Percentiles rank a stretch among this genome's conserved stretches.
phyloP scores from a whole-genome alignment of 2,329 filamentous ascomycete genomes.

The Paraphaeosphaeria minitans region DNA sequence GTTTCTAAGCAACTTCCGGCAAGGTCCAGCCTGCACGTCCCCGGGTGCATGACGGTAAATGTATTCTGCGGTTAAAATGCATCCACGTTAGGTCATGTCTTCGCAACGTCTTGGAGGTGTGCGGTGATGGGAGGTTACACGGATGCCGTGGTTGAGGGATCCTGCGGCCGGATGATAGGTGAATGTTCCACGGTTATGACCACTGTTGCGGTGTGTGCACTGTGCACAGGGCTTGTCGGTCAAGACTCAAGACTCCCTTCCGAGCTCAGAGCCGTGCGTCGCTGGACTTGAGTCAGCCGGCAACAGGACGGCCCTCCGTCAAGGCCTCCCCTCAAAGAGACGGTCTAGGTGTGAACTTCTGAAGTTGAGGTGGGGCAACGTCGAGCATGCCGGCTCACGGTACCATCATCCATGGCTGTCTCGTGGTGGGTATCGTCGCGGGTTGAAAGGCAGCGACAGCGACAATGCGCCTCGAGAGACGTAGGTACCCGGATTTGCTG shows the following conservation, averaged over 20 bases:
- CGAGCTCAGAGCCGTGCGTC: slow-evolving; percentile 2
- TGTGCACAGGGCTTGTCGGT: slow-evolving; percentile 6
- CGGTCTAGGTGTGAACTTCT: slow-evolving; percentile 5
- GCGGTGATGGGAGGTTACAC: neutral
- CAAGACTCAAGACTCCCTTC: slow-evolving; percentile 4
- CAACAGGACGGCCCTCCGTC: neutral
- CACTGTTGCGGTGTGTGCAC: neutral
- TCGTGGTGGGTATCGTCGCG: slow-evolving; percentile 2
- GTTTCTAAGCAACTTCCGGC: slow-evolving; percentile 1
- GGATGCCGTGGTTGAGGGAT: neutral
- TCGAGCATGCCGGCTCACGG: neutral
- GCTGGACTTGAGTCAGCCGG: slow-evolving; percentile 4
- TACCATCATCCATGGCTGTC: neutral
- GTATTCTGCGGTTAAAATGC: neutral
- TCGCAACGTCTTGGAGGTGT: neutral
- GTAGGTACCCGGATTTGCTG: neutral
- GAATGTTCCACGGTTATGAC: neutral
- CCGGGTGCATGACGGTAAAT: neutral
- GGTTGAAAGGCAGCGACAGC: neutral
- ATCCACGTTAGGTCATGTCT: neutral
- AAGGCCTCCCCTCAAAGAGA: neutral
- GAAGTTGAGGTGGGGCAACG: slow-evolving; percentile 4
- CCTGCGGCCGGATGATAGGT: neutral
- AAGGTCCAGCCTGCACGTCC: slow-evolving; percentile 5
- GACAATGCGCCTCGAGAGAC: neutral